Evolutionary conservation across 2,329 filamentous ascomycete genomes (phyloP), one percentile per base, ranked within the genome.

Genomic region (Fusarium odoratissimum): DNA sequence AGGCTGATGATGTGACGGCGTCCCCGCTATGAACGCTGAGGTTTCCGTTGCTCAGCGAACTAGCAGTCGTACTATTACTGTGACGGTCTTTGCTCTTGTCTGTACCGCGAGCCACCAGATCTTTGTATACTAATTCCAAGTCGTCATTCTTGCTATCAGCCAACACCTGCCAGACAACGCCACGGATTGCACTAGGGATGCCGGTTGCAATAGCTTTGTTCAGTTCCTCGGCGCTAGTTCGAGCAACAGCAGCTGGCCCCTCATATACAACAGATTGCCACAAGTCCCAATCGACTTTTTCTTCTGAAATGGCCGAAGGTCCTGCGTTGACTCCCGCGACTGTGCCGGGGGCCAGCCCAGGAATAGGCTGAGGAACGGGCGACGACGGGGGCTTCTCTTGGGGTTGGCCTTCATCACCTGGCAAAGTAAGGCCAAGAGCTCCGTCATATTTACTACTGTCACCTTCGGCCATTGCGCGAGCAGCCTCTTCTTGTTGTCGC

Each of bases 101-200:
- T 6, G 94, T 95, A 30, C 95, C 95, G 67, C 93, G 90, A 54
- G 88, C 88, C 37, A 93, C 88, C 14, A 99, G 87, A 67, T 97
- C 95, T 72, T 88, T 90, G 83, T 98, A 99, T n/a, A 95, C 89
- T 21, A 87, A 84, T 82, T 99, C 96, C 23, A 99, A 85, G 48
- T 97, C 94, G 68, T 95, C 92, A 76, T 94, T 97, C 82, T 97
- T 97, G 84, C 95, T 98, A 79, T 97, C 94, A 7, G 96, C 95
- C 69, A 99, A 85, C 12, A 98, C 95, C 83, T 99, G 96, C 96
- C 96, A 99, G 56, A 99, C 95, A 5, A 99, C 96, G n/a, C 96
- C 97, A 65, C 96, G 91, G 69, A 99, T 97, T 6, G 95, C 95
- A 74, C 92, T 95, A 2, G 96, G 96, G 64, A 99, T 99, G 37